Conservation (phyloP, 352 stramenopile genomes). For the Phytophthora podocarpi region DNA sequence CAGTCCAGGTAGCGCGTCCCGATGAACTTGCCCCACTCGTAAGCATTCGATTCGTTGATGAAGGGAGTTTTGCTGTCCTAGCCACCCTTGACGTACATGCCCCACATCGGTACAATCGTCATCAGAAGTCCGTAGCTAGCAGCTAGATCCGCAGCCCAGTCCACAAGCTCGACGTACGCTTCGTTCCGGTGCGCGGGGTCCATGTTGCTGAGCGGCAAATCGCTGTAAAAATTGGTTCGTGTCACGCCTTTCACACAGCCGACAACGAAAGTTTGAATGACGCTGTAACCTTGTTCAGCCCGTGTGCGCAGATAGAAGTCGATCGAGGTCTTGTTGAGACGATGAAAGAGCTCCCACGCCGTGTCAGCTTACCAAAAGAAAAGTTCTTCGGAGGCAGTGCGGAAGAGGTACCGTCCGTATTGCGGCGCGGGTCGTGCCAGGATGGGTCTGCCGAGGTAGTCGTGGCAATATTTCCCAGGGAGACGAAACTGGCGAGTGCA, state of each 20-base stretch:
- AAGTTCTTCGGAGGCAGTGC: background rate
- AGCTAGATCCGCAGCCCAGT: background rate
- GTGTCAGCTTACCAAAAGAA: too few species aligned
- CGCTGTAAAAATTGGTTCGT: background rate
- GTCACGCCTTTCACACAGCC: background rate
- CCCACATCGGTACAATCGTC: too few species aligned
- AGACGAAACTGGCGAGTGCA: background rate
- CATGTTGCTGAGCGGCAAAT: background rate
- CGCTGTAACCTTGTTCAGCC: background rate
- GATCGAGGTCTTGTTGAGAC: conserved; percentile 1
- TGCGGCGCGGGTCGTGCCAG: background rate
- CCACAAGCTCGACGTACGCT: background rate
- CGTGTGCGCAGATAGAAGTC: background rate
- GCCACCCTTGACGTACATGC: too few species aligned
- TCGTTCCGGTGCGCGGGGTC: too few species aligned
- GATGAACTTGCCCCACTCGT: background rate
- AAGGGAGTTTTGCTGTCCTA: background rate
- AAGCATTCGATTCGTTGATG: background rate
- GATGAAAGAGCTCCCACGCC: background rate
- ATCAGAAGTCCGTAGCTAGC: background rate
- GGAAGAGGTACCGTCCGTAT: background rate
- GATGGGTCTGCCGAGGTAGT: background rate
- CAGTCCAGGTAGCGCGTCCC: background rate
- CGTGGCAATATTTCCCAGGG: too few species aligned
- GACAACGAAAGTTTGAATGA: background rate